phyloP scores from a whole-genome alignment of 163 green algal genomes.

The Scenedesmus sp. region DNA sequence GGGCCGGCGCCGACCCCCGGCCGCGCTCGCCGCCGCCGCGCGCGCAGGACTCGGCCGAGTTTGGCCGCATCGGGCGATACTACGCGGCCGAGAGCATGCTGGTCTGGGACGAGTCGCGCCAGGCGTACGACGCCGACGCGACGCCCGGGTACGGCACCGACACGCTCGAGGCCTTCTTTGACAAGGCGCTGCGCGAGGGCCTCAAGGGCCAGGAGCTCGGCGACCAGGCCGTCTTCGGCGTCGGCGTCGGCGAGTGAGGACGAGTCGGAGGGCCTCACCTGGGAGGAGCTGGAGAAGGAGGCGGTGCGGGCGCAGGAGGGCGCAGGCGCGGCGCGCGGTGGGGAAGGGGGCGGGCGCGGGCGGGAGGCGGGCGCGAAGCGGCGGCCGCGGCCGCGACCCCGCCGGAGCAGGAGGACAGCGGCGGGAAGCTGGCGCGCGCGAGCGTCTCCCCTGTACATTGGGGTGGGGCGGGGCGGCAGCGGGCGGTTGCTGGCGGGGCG shows the following conservation, averaged over 20 bases:
- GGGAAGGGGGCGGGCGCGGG: too few species aligned
- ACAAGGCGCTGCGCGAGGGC: slow-evolving; percentile 65
- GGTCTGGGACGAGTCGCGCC: slow-evolving; percentile 78
- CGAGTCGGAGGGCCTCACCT: too few species aligned
- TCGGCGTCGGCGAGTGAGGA: too few species aligned
- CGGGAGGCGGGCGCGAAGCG: neutral
- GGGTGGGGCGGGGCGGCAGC: too few species aligned
- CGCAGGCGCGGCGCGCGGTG: too few species aligned
- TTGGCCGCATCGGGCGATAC: slow-evolving; percentile 97
- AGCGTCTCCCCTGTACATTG: too few species aligned
- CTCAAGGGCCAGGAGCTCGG: slow-evolving; percentile 79
- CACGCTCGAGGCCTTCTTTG: slow-evolving; percentile 96
- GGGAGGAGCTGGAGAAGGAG: too few species aligned
- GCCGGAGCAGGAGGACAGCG: too few species aligned
- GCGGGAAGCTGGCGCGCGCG: too few species aligned
- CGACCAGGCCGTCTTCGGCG: slow-evolving; percentile 81
- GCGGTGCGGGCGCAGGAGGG: too few species aligned
- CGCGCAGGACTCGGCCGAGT: slow-evolving; percentile 93
- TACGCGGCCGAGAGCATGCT: slow-evolving; percentile 99
- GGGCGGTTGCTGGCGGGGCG: too few species aligned
- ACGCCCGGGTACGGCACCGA: slow-evolving; percentile 96
- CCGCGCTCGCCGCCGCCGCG: neutral
- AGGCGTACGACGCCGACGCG: slow-evolving; percentile 82
- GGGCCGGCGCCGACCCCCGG: too few species aligned
- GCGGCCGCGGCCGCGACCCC: neutral